These are phyloP conservation scores for Coemansia reversa DNA, from an alignment of 192 early-diverging fungal genomes.

Conservation along the genomic window DNA sequence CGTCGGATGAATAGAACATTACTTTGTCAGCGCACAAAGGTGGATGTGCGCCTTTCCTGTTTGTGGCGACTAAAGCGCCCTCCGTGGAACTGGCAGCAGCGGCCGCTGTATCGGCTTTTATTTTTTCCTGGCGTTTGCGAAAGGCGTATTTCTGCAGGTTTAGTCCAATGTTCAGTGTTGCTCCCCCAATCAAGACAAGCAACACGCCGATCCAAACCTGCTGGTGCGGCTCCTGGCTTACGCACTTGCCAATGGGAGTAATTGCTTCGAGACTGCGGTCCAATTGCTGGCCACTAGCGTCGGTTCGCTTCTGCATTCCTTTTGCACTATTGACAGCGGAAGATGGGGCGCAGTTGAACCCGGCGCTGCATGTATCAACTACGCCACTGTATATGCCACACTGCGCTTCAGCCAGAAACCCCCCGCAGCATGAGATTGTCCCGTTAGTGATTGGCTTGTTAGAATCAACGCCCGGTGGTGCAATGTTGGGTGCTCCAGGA, in stretches of 20 bases:
- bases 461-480: constrained; percentile 33
- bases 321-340: not conserved
- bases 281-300: not conserved
- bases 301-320: constrained; percentile 6
- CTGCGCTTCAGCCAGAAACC: constrained; percentile 33
- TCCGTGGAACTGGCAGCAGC: constrained; percentile 3
- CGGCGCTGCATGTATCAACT: constrained; percentile 56
- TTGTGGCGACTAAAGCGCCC: not conserved
- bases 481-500: constrained; percentile 37
- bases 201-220: constrained; percentile 75
- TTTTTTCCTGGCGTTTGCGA: constrained; percentile 61
- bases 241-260: constrained; percentile 49
- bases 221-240: constrained; percentile 52
- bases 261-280: not conserved
- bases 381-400: constrained; percentile 53
- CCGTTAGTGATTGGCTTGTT: constrained; percentile 21
- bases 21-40: constrained; percentile 10
- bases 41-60: not conserved
- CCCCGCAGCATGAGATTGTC: constrained; percentile 57
- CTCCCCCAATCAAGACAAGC: constrained; percentile 64
- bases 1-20: constrained; percentile 23
- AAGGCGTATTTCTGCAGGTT: constrained; percentile 80
- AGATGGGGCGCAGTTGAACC: constrained; percentile 33
- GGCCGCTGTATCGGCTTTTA: constrained; percentile 14
- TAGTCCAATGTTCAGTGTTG: constrained; percentile 71